Base-by-base conservation (phyloP, 2,329 filamentous ascomycete genomes). In the Sarocladium oryzae region DNA sequence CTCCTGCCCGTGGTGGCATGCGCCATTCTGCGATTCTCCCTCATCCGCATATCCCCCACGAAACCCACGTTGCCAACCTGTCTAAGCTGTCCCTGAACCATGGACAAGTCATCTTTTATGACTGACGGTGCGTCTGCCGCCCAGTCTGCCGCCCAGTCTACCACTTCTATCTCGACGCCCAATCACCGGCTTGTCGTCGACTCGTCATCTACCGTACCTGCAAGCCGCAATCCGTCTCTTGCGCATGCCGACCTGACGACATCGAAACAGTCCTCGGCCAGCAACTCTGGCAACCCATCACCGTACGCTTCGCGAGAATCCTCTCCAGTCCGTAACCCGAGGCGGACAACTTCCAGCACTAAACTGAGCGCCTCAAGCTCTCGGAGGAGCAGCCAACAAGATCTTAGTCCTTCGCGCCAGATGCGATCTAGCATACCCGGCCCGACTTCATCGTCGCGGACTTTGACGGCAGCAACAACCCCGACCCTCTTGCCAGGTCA, bases 381-480 rank as follows among this genome's bases (percentile, higher is more conserved):
- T 53, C 81, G 84, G 60, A 85, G 84, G 65, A 82, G 79, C 63
- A 88, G 82, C 64, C 63, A 71, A 51, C 76, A 82, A 55, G 84
- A 88, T 52, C 70, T 76, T 53, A 88, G 82, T 59, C 83, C 85
- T 18, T 73, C 77, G 51, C 78, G 85, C 50, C 65, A 69, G 45
- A 65, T 67, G 52, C 73, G 68, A 57, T 70, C 72, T 52, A 77
- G 72, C 52, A 72, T 78, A 51, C 77, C 82, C 32, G 82, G 82
- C 49, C 77, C 83, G 23, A 76, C 82, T 21, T 74, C 84, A 18
- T 74, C 84, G 52, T 79, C 86, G 66, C 80, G 84, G 63, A 79
- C 82, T 53, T 72, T 92, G 46, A 86, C 87, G 15, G 78, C 86
- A 33, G 73, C 83, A 32, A 83, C 75, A 56, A 85, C 82, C 46